Conservation (phyloP, 1,284 basidiomycete species). For the Trametes sp. region DNA sequence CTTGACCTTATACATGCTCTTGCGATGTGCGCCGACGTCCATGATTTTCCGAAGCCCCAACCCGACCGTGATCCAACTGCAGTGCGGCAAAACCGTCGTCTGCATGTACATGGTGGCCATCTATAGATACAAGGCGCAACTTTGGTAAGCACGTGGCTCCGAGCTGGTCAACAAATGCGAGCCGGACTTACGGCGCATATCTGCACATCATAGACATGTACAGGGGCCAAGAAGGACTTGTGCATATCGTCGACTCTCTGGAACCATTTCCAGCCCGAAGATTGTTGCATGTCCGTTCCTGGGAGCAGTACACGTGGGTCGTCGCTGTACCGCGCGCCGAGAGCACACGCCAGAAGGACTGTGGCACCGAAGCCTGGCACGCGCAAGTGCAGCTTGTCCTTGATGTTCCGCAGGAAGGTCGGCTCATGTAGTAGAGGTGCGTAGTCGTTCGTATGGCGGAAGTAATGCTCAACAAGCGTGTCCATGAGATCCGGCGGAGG, state of each 20-base stretch:
- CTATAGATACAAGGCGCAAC: constrained; percentile 21
- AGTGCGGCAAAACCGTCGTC: constrained; percentile 55
- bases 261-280: constrained; percentile 80
- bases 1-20: constrained; percentile 40
- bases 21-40: constrained; percentile 53
- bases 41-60: constrained; percentile 57
- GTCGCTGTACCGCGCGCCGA: constrained; percentile 71
- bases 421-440: constrained; percentile 80
- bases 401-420: constrained; percentile 70
- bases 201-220: constrained; percentile 75
- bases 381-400: constrained; percentile 61
- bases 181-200: constrained; percentile 48
- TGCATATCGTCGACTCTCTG: constrained; percentile 65
- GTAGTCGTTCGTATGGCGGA: constrained; percentile 64
- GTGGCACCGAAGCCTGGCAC: constrained; percentile 72
- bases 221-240: constrained; percentile 61
- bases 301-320: constrained; percentile 69
- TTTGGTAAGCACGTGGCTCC: background rate
- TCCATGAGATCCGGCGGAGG: constrained; percentile 69
- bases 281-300: constrained; percentile 52
- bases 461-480: constrained; percentile 75
- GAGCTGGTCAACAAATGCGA: background rate
- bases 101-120: constrained; percentile 47
- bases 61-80: constrained; percentile 58
- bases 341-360: constrained; percentile 78